These are phyloP conservation scores for Scalesia atractyloides DNA, from an alignment of 129 eudicot genomes.

Conservation along the genomic window DNA sequence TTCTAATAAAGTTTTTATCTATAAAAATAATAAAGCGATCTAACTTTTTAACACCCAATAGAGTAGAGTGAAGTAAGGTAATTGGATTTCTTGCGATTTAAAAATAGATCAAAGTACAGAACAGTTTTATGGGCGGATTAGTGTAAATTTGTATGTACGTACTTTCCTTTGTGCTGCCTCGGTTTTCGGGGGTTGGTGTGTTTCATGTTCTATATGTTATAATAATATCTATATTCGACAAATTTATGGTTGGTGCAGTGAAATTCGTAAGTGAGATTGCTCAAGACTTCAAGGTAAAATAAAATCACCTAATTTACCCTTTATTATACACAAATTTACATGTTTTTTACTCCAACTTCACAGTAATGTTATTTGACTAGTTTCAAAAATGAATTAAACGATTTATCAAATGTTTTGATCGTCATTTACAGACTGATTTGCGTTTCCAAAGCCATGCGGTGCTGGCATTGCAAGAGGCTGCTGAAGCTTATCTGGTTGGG, in stretches of 20 bases:
- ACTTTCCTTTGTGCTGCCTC: too few relatives aligned
- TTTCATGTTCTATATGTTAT: neutral
- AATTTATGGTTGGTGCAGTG: neutral
- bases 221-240: neutral
- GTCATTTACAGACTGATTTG: conserved; percentile 36
- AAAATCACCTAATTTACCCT: neutral
- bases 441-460: conserved; percentile 52
- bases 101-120: too few relatives aligned
- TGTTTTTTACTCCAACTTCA: too few relatives aligned
- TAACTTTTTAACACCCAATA: neutral
- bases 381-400: neutral
- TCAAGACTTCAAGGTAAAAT: conserved; percentile 42
- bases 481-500: conserved; percentile 43
- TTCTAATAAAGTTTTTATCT: neutral
- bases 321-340: neutral
- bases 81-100: too few relatives aligned
- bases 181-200: too few relatives aligned
- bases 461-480: conserved; percentile 52
- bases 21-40: neutral
- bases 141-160: too few relatives aligned
- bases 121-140: too few relatives aligned
- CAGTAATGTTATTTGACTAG: too few relatives aligned
- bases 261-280: conserved; percentile 35
- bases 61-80: too few relatives aligned
- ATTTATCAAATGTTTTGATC: neutral